These are phyloP conservation scores for Lunularia cruciata DNA, from an alignment of 225 moss, liverwort and hornwort species.

Conservation along the genomic window DNA sequence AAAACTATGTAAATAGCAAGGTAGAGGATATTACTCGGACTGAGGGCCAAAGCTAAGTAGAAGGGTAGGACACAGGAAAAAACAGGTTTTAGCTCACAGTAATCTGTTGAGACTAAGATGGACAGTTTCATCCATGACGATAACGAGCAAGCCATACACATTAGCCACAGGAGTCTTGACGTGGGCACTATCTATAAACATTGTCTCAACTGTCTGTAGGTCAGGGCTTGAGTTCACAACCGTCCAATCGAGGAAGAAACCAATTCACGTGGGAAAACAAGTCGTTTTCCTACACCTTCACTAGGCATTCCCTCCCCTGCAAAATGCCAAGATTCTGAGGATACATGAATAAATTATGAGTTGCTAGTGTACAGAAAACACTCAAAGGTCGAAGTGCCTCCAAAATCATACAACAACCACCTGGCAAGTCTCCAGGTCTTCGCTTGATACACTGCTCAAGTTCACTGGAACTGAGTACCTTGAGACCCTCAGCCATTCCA, in stretches of 20 bases:
- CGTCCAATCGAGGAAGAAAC: slow-evolving; percentile 5
- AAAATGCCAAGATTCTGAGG: not conserved
- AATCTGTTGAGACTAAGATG: not conserved
- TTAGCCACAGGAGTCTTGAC: not conserved
- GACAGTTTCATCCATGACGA: not conserved
- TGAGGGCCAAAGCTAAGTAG: not conserved
- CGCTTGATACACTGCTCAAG: slow-evolving; percentile 14
- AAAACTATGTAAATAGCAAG: not conserved
- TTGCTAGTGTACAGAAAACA: slow-evolving; percentile 27
- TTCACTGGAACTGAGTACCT: not conserved
- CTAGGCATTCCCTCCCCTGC: not conserved
- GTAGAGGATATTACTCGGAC: not conserved
- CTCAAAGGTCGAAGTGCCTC: slow-evolving; percentile 6
- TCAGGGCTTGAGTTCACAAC: not conserved
- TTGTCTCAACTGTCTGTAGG: slow-evolving; percentile 1
- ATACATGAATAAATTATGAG: slow-evolving; percentile 23
- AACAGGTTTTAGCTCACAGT: slow-evolving; percentile 6
- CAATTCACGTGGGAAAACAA: slow-evolving; percentile 20
- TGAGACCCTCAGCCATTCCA: slow-evolving; percentile 4
- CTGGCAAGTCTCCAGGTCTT: slow-evolving; percentile 16
- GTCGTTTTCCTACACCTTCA: slow-evolving; percentile 19
- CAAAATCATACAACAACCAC: slow-evolving; percentile 7
- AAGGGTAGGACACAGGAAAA: not conserved
- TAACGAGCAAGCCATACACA: not conserved
- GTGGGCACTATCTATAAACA: slow-evolving; percentile 8